phyloP scores from a whole-genome alignment of 805 yeast species.

The Cyberlindnera subsufficiens region DNA sequence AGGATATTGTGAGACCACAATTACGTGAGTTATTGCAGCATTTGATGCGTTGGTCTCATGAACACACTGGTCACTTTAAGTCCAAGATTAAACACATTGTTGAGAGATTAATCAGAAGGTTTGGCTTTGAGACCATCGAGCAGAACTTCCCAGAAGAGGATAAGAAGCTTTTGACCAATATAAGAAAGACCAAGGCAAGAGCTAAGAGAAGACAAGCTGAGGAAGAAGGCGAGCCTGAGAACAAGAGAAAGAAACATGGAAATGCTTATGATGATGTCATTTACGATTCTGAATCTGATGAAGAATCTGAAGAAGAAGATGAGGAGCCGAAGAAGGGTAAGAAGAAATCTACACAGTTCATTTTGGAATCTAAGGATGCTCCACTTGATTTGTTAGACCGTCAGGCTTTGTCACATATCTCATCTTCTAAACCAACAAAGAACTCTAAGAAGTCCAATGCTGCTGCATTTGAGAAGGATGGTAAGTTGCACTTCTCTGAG shows the following conservation, averaged over 20 bases:
- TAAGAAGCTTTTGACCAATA: conserved; percentile 72
- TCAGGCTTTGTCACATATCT: conserved; percentile 77
- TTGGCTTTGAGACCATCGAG: conserved; percentile 84
- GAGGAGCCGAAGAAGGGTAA: conserved; percentile 22
- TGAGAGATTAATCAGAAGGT: conserved; percentile 85
- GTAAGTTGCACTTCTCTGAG: conserved; percentile 64
- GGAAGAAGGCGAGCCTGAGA: conserved; percentile 24
- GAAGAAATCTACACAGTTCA: conserved; percentile 49
- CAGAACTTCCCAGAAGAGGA: conserved; percentile 87
- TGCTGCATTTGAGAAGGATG: conserved; percentile 38
- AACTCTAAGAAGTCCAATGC: conserved; percentile 39
- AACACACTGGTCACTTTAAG: conserved; percentile 92
- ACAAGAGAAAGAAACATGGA: conserved; percentile 43
- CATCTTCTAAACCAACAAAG: conserved; percentile 75
- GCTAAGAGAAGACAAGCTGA: conserved; percentile 65
- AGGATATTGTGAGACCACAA: conserved; percentile 62
- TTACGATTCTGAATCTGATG: conserved; percentile 64
- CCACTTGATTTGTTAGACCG: conserved; percentile 90
- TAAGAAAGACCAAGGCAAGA: conserved; percentile 80
- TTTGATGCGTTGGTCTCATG: conserved; percentile 89
- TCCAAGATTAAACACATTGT: conserved; percentile 88
- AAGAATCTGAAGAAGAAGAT: conserved; percentile 31
- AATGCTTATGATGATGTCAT: conserved; percentile 93
- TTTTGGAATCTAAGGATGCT: conserved; percentile 65
- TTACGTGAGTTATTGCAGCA: conserved; percentile 62